Conservation (phyloP, 1,284 basidiomycete genomes). For the Phenoliferia sp. region DNA sequence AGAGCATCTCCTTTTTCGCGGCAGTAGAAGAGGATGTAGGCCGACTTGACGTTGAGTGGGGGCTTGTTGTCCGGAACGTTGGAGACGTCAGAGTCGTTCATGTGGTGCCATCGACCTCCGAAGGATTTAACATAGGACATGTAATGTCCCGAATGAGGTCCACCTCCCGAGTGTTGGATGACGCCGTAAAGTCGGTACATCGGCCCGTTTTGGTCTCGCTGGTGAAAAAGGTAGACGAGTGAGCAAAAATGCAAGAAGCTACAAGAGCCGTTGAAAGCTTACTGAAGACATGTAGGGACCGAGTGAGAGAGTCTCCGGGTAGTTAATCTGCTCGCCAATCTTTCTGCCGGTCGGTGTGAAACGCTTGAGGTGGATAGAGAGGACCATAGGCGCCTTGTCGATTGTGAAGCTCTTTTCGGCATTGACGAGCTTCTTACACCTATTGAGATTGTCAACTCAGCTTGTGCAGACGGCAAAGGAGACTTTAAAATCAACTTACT, state of each 20-base stretch:
- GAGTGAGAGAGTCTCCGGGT: conserved; percentile 72
- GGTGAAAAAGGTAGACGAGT: background rate
- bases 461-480: background rate
- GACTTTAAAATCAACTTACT: conserved; percentile 52
- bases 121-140: conserved; percentile 76
- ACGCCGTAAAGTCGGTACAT: conserved; percentile 86
- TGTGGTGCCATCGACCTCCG: conserved; percentile 75
- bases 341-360: conserved; percentile 88
- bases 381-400: conserved; percentile 78
- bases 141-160: conserved; percentile 95
- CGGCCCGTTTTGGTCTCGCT: conserved; percentile 46
- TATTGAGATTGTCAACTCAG: conserved; percentile 40
- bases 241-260: background rate
- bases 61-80: conserved; percentile 27
- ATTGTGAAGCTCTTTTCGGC: conserved; percentile 86
- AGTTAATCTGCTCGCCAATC: conserved; percentile 69
- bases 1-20: conserved; percentile 67
- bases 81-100: conserved; percentile 78
- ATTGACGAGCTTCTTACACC: conserved; percentile 80
- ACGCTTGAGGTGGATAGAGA: conserved; percentile 95
- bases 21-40: conserved; percentile 91
- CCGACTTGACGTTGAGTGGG: conserved; percentile 63
- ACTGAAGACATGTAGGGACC: conserved; percentile 75
- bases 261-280: conserved; percentile 12
- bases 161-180: conserved; percentile 86